phyloP scores from a whole-genome alignment of 805 yeast genomes.

The Geotrichum ghanense region DNA sequence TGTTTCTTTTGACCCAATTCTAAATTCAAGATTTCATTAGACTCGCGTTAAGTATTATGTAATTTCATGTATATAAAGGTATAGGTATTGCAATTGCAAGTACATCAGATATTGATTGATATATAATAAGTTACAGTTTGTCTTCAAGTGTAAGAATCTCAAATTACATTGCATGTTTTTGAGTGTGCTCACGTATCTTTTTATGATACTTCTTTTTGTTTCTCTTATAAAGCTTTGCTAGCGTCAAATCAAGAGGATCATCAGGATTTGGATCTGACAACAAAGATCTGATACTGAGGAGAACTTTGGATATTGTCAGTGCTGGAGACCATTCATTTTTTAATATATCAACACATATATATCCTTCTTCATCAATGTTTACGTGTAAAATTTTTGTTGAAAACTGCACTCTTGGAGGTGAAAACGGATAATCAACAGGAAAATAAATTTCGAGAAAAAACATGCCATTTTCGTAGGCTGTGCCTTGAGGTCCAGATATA shows the following conservation, averaged over 20 bases:
- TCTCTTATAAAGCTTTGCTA: neutral
- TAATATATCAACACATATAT: constrained; percentile 90
- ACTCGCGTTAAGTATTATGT: too few relatives aligned
- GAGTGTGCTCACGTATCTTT: neutral
- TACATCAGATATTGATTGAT: too few relatives aligned
- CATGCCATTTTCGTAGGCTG: constrained; percentile 80
- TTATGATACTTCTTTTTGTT: neutral
- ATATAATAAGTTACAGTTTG: too few relatives aligned
- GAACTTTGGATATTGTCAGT: constrained; percentile 87
- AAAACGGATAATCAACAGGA: constrained; percentile 98
- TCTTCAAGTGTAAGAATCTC: too few relatives aligned
- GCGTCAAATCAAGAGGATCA: constrained; percentile 69
- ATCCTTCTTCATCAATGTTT: constrained; percentile 90
- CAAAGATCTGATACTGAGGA: constrained; percentile 87
- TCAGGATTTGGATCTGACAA: constrained; percentile 98
- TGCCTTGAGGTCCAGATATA: constrained; percentile 96
- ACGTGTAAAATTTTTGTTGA: constrained; percentile 97
- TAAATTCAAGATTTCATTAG: too few relatives aligned
- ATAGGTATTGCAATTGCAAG: too few relatives aligned
- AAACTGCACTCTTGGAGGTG: constrained; percentile 89
- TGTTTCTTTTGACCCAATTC: too few relatives aligned
- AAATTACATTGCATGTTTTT: neutral
- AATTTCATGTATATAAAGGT: too few relatives aligned
- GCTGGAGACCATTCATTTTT: constrained; percentile 99
- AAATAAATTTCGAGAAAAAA: constrained; percentile 92